Evolutionary conservation across 2,329 filamentous ascomycete genomes (phyloP), one percentile per base, ranked within the genome.

Genomic region (Aspergillus persii): DNA sequence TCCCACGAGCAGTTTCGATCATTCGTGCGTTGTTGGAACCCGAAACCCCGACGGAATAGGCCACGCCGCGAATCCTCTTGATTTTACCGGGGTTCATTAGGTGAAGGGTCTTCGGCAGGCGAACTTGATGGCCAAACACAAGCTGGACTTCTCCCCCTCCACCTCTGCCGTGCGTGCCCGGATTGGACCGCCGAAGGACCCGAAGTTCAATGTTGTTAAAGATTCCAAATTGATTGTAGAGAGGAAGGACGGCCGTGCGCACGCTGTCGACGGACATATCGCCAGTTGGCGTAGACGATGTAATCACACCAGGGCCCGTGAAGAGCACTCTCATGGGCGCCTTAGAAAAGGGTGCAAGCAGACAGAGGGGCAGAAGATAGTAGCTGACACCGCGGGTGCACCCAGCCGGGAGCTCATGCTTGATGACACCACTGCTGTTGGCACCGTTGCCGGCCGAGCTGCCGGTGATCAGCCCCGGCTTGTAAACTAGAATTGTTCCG

Each of bases 231-330:
- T 90, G 87, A 64, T 89, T 90, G 77, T 92, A 97, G 18, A 98
- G 81, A 3, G 95, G 95, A 18, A 99, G 83, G 52, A 98, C 88
- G 7, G 93, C 94, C 6, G 94, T 97, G 65, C 95, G 89, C 73
- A 99, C 93, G 8, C 90, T 94, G 76, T 99, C 95, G 67, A 95
- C 90, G 3, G 90, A 95, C 63, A 96, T 86, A 76, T 99, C 95
- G 60, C 93, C 92, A 0, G 84, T 84, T 63, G 90, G 85, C 3
- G 93, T 97, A 2, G 91, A 86, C 8, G 89, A 89, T 1, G 95
- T 98, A 66, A 99, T 96, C 57, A 97, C 94, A 53, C 95, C 95
- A 0, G 92, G 89, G 0, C 95, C 95, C 3, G 89, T 87, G 74
- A 99, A 93, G 7, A 92, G 84, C 9, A 99, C 89, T 70, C 96